Base-by-base conservation (phyloP, 2,329 filamentous ascomycete species). In the Venturia carpophila region DNA sequence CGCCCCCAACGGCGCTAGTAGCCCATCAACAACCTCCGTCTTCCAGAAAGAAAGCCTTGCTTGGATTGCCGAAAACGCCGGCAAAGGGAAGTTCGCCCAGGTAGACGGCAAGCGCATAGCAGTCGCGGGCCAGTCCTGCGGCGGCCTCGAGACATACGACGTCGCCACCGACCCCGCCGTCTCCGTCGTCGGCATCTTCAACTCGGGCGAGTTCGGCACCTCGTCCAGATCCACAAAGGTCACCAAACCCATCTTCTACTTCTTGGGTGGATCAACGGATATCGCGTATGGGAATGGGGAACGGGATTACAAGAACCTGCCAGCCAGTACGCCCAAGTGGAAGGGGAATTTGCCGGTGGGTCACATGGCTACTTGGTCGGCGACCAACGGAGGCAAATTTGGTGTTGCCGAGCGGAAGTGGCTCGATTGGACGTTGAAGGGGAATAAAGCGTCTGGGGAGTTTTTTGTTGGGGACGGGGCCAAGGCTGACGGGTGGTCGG, bases 201-300 rank as follows among this genome's bases (percentile, higher is more conserved):
- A 65, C 60, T 65, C 64, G 21, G 64, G 64, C n/a, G 52, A 63
- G n/a, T 65, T 65, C 24, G 52, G 41, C 3, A 37, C 21, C 17
- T 30, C 64, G 1, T 6, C 34, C 24, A 64, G 60, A 42, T 43
- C 39, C 11, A 41, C 41, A 5, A 61, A 65, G 24, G 19, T 66
- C 11, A 64, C 37, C 10, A 52, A 43, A 34, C 64, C 64, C 6
- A 64, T 66, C 24, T 52, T 66, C 37, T 66, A 65, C 43, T 66
- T 66, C 43, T 21, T 66, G 21, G 64, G 64, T 3, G 64, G 64
- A 5, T 24, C 15, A 2, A 21, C 30, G 30, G 64, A 66, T 64
- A 66, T 66, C n/a, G 64, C 64, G 13, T 64, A 64, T 24, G 60
- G 24, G 24, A 66, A 66, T 47, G 64, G 64, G n/a, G 64, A 65